These are phyloP conservation scores for Herpetomonas tarakana DNA, from an alignment of 208 protist genomes.

Conservation along the genomic window DNA sequence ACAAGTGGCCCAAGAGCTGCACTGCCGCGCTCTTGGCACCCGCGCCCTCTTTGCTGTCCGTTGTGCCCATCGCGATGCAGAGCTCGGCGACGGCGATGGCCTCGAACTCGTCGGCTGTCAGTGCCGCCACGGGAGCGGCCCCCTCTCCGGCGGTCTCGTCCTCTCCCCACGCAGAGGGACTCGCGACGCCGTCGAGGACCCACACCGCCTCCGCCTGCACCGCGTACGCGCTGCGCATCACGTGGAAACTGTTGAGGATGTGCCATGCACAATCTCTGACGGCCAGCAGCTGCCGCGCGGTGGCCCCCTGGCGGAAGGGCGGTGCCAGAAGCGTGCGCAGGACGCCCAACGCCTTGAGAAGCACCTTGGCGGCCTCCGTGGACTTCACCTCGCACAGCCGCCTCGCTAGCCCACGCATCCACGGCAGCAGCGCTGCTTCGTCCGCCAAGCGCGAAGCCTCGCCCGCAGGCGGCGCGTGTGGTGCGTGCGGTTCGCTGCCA, in stretches of 20 bases:
- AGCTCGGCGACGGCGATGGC: conserved; percentile 12
- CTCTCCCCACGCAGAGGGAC: neutral
- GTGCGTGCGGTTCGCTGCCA: neutral
- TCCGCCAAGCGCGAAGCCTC: too few species aligned
- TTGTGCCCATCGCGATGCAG: conserved; percentile 19
- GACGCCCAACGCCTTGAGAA: conserved; percentile 2
- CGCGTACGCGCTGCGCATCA: conserved; percentile 18
- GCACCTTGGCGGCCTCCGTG: neutral
- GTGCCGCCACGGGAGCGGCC: neutral
- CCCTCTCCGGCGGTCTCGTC: neutral
- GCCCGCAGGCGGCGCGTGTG: neutral
- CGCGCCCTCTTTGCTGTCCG: conserved; percentile 6
- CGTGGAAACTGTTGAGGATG: conserved; percentile 18
- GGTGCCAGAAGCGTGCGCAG: conserved; percentile 9
- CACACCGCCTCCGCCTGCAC: conserved; percentile 29
- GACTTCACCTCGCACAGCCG: neutral
- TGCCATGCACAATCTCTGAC: conserved; percentile 9
- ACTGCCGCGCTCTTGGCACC: conserved; percentile 23
- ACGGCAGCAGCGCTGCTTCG: conserved; percentile 12
- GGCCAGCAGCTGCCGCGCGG: conserved; percentile 6
- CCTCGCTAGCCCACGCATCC: conserved; percentile 2
- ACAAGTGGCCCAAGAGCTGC: conserved; percentile 20
- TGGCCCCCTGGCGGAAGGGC: conserved; percentile 5
- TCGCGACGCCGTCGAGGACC: conserved; percentile 22
- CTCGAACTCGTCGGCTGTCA: conserved; percentile 11